Evolutionary conservation across 148 eudicot species (phyloP).

Genomic region (Chenopodium berlandieri): DNA sequence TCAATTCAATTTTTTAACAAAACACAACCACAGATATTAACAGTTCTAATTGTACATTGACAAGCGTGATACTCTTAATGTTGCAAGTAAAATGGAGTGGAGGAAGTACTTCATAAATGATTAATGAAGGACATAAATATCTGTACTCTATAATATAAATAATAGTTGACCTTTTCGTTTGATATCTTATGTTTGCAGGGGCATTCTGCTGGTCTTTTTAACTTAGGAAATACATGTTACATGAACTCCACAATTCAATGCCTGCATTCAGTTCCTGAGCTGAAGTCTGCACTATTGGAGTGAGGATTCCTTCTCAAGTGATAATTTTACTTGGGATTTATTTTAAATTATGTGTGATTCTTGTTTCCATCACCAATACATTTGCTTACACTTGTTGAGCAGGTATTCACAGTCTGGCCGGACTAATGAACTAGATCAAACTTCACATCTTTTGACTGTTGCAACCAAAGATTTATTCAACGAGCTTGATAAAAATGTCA

Average conservation of each 20-base stretch:
- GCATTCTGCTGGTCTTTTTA: constrained; percentile 86
- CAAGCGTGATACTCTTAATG: too few species aligned
- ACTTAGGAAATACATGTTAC: constrained; percentile 95
- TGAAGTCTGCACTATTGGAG: constrained; percentile 83
- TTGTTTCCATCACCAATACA: background rate
- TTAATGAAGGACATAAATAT: background rate
- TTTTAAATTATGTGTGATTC: background rate
- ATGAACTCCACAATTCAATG: constrained; percentile 98
- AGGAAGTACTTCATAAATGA: background rate
- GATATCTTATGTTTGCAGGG: constrained; percentile 46
- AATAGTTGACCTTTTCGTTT: constrained; percentile 4
- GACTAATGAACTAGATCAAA: constrained; percentile 73
- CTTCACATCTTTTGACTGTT: constrained; percentile 86
- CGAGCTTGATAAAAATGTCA: constrained; percentile 87
- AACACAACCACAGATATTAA: too few species aligned
- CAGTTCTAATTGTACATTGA: too few species aligned
- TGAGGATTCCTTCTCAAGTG: constrained; percentile 29
- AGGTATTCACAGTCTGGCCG: constrained; percentile 83
- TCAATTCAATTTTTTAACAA: too few species aligned
- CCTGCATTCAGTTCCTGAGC: constrained; percentile 92
- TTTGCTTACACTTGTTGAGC: constrained; percentile 20
- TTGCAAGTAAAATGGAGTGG: too few species aligned
- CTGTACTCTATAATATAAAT: background rate
- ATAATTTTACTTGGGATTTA: constrained; percentile 3
- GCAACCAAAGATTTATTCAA: constrained; percentile 83